Evolutionary conservation across 2,329 filamentous ascomycete genomes (phyloP), one percentile per base, ranked within the genome.

Genomic region (Trichoderma endophyticum): DNA sequence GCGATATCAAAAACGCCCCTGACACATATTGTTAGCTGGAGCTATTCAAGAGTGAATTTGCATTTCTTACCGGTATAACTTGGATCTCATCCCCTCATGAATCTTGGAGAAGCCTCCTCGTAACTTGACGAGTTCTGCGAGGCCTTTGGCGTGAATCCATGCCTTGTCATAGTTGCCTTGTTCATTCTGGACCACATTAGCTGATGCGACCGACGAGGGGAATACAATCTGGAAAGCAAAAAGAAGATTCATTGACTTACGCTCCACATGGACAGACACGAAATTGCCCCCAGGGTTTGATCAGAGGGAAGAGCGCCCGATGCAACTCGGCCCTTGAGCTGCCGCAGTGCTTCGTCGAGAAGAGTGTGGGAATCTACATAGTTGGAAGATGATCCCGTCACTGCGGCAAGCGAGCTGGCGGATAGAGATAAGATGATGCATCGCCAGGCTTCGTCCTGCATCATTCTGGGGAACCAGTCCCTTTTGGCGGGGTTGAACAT

Each of bases 401-500:
- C 2, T 6, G 57, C 51, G 5, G 57, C 67, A n/a, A 70, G 67
- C 1, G 21, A 28, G 57, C 57, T 59, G 39, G 67, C 67, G 24
- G 67, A 70, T 28, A 70, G 56, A 28, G 67, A 62, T n/a, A 70
- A 11, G 30, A 70, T 70, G 39, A 70, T 70, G 59, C 57, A 70
- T 3, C 39, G 67, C 67, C 67, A 70, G n/a, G 18, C 43, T 14
- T 70, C 57, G 7, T 70, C 67, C 28, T 62, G 39, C 57, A 70
- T 70, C 67, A 70, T 70, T 1, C 39, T 36, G 30, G 67, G 67
- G 30, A 70, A 70, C 67, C 67, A 70, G 67, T 70, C 67, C 26
- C 67, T 54, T 28, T 70, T 70, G 57, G 67, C 67, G 4, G 67
- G 67, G 39, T 62, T 70, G 39, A 62, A 70, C 9, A 70, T 30